Conservation (phyloP, 176 grass and related monocot genomes). For the Lolium perenne region DNA sequence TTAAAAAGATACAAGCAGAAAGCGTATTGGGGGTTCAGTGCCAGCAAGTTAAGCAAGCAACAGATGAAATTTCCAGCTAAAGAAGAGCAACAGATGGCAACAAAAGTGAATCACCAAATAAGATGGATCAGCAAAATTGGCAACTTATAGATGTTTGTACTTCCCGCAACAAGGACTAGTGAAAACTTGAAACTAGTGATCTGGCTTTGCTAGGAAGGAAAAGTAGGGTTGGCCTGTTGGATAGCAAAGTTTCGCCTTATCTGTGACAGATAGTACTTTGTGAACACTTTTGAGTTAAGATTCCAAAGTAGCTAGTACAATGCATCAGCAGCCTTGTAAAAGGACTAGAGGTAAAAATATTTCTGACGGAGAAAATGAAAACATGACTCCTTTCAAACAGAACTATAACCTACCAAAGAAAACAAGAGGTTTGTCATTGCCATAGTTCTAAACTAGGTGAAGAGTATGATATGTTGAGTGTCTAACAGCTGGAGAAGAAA, state of each 20-base stretch:
- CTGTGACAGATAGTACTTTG: background rate
- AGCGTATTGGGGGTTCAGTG: background rate
- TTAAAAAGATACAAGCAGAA: conserved; percentile 16
- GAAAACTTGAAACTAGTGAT: conserved; percentile 21
- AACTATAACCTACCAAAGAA: background rate
- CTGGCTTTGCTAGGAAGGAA: background rate
- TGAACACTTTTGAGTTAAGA: conserved; percentile 18
- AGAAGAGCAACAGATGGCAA: background rate
- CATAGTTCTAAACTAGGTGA: conserved; percentile 9
- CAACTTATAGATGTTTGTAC: conserved; percentile 42
- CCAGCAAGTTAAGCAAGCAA: conserved; percentile 35
- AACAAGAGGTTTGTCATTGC: background rate
- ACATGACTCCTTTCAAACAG: conserved; percentile 1
- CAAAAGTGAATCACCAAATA: conserved; percentile 35
- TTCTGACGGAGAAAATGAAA: background rate
- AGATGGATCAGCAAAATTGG: conserved; percentile 51
- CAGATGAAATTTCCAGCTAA: background rate
- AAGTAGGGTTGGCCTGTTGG: background rate
- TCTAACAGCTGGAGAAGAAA: conserved; percentile 1
- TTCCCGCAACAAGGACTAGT: conserved; percentile 31
- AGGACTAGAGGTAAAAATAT: conserved; percentile 19
- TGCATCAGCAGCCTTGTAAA: conserved; percentile 9
- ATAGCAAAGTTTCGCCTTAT: background rate
- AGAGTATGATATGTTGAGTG: background rate
- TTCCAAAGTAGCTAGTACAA: conserved; percentile 23